Percentiles rank a stretch among this genome's conserved stretches.
Evolutionary conservation across 106 monocot species (phyloP).

Genomic region (Phalaenopsis equestris): DNA sequence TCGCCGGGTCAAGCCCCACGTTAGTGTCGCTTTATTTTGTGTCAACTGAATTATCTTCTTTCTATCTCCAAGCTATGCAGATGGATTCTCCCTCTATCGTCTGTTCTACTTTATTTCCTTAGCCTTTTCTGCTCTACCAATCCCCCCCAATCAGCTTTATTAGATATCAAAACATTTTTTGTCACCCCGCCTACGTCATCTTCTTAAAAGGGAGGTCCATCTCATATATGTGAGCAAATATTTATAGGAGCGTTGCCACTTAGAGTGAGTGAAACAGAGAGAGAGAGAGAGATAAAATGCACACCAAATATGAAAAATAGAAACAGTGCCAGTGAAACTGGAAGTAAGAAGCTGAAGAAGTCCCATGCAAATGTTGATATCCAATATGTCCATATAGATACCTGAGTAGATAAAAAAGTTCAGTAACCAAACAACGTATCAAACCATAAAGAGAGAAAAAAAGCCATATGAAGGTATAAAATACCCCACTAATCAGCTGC

Average conservation of each 20-base stretch:
- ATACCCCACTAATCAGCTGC: conserved; percentile 94
- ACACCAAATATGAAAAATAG: conserved; percentile 83
- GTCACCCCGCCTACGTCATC: background rate
- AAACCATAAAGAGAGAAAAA: background rate
- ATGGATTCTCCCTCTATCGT: too few relatives aligned
- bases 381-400: conserved; percentile 86
- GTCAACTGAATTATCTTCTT: background rate
- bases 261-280: background rate
- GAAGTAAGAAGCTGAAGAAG: conserved; percentile 89
- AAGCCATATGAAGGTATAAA: background rate
- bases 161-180: background rate
- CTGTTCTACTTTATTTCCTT: too few relatives aligned
- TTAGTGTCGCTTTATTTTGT: background rate
- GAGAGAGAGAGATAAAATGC: conserved; percentile 10
- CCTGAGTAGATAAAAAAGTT: conserved; percentile 27
- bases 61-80: too few relatives aligned
- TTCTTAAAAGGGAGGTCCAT: background rate
- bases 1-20: too few relatives aligned
- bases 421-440: conserved; percentile 1
- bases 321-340: conserved; percentile 55
- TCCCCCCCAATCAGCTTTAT: background rate
- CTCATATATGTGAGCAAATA: background rate
- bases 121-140: background rate
- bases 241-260: background rate
- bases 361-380: conserved; percentile 83